Base-by-base conservation (phyloP, 1,284 basidiomycete genomes). In the Ceratobasidium sp. region DNA sequence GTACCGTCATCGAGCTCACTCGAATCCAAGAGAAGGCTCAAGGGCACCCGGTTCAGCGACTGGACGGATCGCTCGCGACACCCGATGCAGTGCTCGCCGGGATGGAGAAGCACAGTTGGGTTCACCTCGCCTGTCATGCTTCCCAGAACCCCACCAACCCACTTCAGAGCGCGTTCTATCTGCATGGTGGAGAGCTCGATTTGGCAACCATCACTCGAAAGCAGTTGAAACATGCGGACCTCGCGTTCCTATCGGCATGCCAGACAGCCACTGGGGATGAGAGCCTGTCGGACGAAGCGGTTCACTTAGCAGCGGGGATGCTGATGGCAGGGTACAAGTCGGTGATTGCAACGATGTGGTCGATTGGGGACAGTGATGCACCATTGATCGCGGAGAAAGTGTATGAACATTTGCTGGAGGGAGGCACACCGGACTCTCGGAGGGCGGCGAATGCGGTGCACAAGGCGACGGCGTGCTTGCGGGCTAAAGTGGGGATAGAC, bases 271-370 rank as follows among this genome's bases (percentile, higher is more conserved):
- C 33, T 3, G 71, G 71, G 0, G 71, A 73, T 22, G 17, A 29
- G 8, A 27, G 15, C 9, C 22, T 45, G 14, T 31, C 71, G 24
- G 71, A 73, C 57, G 71, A 64, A 44, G 44, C 50, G 19, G 19
- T 73, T 17, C 71, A 73, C 64, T 60, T 73, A 14, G 71, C 71
- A 2, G 57, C 71, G 11, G 57, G 71, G 4, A 44, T 73, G 71
- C 71, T 66, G 44, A 41, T 73, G 60, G 56, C 59, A 27, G 67
- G 67, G 5, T 71, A 36, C 48, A 5, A 6, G 24, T 33, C 27
- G 8, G 67, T 71, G 19, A 54, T 71, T 27, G 67, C 48, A 7
- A 71, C 67, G 27, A 71, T 57, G 67, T 60, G 31, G 54, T 57
- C 54, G 4, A 57, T 57, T 7, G 27, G 2, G n/a, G 54, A 57